These are phyloP conservation scores for Agaricales sp. DNA, from an alignment of 1,284 basidiomycete species.

Conservation along the genomic window DNA sequence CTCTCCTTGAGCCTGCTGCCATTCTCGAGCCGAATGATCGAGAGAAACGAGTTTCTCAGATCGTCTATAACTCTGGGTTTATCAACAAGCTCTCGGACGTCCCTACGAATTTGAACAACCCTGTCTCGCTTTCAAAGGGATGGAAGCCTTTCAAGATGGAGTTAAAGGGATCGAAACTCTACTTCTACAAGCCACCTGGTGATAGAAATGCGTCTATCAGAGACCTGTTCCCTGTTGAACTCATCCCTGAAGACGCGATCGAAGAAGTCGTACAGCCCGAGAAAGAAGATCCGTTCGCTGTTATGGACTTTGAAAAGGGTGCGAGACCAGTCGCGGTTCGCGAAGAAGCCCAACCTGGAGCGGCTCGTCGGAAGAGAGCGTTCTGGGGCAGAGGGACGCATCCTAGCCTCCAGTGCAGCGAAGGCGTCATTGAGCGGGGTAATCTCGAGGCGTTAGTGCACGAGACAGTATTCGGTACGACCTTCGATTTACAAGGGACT, in stretches of 20 bases:
- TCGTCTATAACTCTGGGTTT: slow-evolving; percentile 64
- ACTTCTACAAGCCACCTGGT: slow-evolving; percentile 72
- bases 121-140: slow-evolving; percentile 37
- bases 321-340: slow-evolving; percentile 17
- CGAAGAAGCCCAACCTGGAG: slow-evolving; percentile 23
- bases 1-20: slow-evolving; percentile 39
- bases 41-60: slow-evolving; percentile 59
- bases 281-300: slow-evolving; percentile 25
- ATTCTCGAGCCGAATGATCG: slow-evolving; percentile 31
- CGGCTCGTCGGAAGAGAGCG: slow-evolving; percentile 46
- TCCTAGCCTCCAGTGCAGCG: slow-evolving; percentile 48
- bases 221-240: slow-evolving; percentile 58
- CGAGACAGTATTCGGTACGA: slow-evolving; percentile 70
- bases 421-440: slow-evolving; percentile 43
- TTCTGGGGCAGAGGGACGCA: slow-evolving; percentile 74
- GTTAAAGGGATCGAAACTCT: slow-evolving; percentile 70
- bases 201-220: slow-evolving; percentile 55
- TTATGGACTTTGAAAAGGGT: slow-evolving; percentile 12
- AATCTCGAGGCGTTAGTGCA: slow-evolving; percentile 70
- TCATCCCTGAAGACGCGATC: slow-evolving; percentile 34
- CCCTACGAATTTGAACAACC: slow-evolving; percentile 21
- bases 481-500: slow-evolving; percentile 25
- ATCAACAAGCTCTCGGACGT: slow-evolving; percentile 59
- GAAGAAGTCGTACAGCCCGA: slow-evolving; percentile 19
- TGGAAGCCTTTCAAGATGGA: slow-evolving; percentile 82